These are phyloP conservation scores for Nicotiana undulata DNA, from an alignment of 257 asterid genomes.

Conservation along the genomic window DNA sequence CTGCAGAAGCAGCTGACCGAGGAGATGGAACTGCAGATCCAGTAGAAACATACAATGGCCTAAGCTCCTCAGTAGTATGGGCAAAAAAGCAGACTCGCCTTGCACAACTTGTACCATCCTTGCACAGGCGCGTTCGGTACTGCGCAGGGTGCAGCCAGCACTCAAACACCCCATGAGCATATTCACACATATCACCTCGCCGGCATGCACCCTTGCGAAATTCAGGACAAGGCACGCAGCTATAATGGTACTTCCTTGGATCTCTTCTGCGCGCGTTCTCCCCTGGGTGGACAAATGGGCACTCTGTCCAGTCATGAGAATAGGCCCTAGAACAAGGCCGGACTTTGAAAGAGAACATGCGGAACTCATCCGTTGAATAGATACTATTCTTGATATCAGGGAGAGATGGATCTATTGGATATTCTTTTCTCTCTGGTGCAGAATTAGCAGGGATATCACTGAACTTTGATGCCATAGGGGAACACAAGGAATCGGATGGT, in stretches of 20 bases:
- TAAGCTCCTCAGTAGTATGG: slow-evolving; percentile 81
- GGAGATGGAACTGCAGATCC: slow-evolving; percentile 96
- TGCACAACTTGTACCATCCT: slow-evolving; percentile 79
- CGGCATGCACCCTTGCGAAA: slow-evolving; percentile 89
- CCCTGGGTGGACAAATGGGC: slow-evolving; percentile 97
- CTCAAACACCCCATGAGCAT: slow-evolving; percentile 97
- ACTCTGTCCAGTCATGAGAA: slow-evolving; percentile 98
- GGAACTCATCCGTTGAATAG: slow-evolving; percentile 81
- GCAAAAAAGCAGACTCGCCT: slow-evolving; percentile 92
- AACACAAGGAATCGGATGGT: slow-evolving; percentile 38
- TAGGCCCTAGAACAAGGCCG: slow-evolving; percentile 97
- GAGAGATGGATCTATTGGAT: slow-evolving; percentile 84
- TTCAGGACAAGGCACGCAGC: slow-evolving; percentile 99
- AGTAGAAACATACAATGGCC: slow-evolving; percentile 80
- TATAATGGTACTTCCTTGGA: slow-evolving; percentile 84
- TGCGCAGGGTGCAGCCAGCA: slow-evolving; percentile 99
- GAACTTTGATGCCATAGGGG: slow-evolving; percentile 38
- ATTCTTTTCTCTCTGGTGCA: slow-evolving; percentile 65
- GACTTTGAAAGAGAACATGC: slow-evolving; percentile 90
- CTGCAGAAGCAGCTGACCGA: slow-evolving; percentile 61
- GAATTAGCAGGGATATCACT: slow-evolving; percentile 33
- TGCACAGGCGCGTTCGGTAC: slow-evolving; percentile 78
- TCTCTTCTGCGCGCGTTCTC: slow-evolving; percentile 96
- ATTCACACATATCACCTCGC: slow-evolving; percentile 98
- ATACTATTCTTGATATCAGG: slow-evolving; percentile 86